Percentiles rank a stretch among this genome's conserved stretches.
Conservation (phyloP, 345 rosid genomes). For the Anastatica hierochuntica region DNA sequence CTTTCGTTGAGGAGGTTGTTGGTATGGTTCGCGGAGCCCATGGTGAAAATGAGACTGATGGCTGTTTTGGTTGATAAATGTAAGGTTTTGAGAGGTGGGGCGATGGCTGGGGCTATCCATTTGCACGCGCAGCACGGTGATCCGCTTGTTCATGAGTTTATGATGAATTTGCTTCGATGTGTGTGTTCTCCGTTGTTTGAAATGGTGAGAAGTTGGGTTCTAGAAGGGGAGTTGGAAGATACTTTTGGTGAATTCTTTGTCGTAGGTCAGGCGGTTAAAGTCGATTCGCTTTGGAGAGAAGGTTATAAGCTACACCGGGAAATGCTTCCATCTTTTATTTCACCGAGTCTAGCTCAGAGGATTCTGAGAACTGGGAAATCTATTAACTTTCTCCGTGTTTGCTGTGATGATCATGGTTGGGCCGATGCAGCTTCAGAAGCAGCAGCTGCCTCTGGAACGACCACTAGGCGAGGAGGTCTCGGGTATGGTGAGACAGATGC, state of each 20-base stretch:
- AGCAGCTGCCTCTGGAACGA: conserved; percentile 87
- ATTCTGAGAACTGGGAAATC: conserved; percentile 97
- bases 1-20: conserved; percentile 78
- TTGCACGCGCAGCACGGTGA: conserved; percentile 95
- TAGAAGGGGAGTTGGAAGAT: conserved; percentile 97
- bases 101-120: conserved; percentile 97
- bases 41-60: conserved; percentile 97
- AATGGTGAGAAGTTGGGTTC: conserved; percentile 99
- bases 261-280: conserved; percentile 87
- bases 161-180: conserved; percentile 68
- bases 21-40: conserved; percentile 89
- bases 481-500: conserved; percentile 98
- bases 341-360: conserved; percentile 78
- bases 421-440: conserved; percentile 88
- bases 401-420: conserved; percentile 96
- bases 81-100: conserved; percentile 82
- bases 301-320: conserved; percentile 79
- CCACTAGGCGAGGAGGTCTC: conserved; percentile 83
- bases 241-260: conserved; percentile 83
- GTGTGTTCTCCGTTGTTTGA: conserved; percentile 95
- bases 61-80: conserved; percentile 95
- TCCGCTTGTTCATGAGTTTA: conserved; percentile 77
- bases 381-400: conserved; percentile 88
- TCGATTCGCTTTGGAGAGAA: conserved; percentile 95
- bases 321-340: conserved; percentile 90